Evolutionary conservation across 2,329 filamentous ascomycete genomes (phyloP).

Genomic region (Diaporthe helianthi): DNA sequence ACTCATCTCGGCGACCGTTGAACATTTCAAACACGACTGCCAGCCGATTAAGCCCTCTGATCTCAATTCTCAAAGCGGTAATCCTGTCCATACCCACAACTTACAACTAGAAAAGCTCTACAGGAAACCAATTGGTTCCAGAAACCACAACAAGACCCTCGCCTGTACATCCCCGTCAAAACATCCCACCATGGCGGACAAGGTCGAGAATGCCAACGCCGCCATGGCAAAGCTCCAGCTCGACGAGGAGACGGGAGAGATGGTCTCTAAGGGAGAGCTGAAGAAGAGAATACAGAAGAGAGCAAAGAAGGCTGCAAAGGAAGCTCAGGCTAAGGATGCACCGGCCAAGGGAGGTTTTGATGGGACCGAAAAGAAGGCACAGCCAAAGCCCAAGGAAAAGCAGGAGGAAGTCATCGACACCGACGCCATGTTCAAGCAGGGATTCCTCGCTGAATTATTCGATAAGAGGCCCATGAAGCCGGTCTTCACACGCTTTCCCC

Average conservation of each 20-base stretch:
- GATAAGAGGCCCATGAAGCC: slow-evolving; percentile 68
- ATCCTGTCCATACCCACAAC: not conserved
- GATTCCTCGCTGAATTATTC: slow-evolving; percentile 77
- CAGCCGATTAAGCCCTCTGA: not conserved
- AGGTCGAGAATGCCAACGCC: slow-evolving; percentile 40
- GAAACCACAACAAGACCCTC: not conserved
- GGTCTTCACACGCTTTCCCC: slow-evolving; percentile 77
- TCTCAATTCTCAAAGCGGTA: not conserved
- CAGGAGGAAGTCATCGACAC: slow-evolving; percentile 54
- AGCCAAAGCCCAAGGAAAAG: slow-evolving; percentile 53
- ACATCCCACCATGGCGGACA: slow-evolving; percentile 43
- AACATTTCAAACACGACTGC: not conserved
- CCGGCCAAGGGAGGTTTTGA: not conserved
- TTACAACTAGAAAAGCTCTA: not conserved
- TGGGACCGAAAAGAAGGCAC: slow-evolving; percentile 40
- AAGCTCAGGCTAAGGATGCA: slow-evolving; percentile 35
- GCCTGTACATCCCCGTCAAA: not conserved
- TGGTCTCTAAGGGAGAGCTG: slow-evolving; percentile 50
- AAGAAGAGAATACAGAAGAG: slow-evolving; percentile 49
- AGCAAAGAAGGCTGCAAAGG: slow-evolving; percentile 40
- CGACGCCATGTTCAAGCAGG: slow-evolving; percentile 79
- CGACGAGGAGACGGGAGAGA: slow-evolving; percentile 51
- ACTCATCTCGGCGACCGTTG: slow-evolving; percentile 26
- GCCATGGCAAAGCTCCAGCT: slow-evolving; percentile 48
- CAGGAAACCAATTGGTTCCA: not conserved